Conservation (phyloP, 768 basidiomycete genomes). For the Pisolithus microcarpus region DNA sequence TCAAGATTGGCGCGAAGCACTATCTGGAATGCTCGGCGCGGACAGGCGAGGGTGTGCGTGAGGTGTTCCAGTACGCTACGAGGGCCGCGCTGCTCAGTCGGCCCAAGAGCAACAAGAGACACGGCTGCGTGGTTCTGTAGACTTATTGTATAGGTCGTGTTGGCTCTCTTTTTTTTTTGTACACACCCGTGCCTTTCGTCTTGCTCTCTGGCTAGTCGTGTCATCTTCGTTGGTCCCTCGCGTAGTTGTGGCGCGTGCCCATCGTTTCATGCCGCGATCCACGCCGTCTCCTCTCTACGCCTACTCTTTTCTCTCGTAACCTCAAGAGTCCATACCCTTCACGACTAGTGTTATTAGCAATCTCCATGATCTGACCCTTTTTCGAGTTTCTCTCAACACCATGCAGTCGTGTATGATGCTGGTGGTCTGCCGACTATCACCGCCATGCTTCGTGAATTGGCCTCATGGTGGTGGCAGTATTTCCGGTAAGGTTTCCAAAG, state of each 20-base stretch:
- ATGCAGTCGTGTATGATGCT: neutral
- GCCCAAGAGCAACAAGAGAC: conserved; percentile 38
- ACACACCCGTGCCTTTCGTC: neutral
- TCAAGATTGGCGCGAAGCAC: conserved; percentile 94
- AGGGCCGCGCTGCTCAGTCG: conserved; percentile 78
- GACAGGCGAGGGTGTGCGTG: conserved; percentile 93
- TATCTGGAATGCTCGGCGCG: conserved; percentile 98
- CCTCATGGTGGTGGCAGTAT: too few species aligned
- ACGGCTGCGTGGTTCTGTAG: conserved; percentile 40
- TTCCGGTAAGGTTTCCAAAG: too few species aligned
- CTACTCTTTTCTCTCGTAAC: conserved; percentile 6
- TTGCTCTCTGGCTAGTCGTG: conserved; percentile 10
- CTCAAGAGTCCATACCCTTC: conserved; percentile 31
- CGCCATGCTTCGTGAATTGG: too few species aligned
- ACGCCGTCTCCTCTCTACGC: conserved; percentile 13
- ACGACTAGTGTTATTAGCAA: conserved; percentile 32
- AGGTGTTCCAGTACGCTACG: conserved; percentile 98
- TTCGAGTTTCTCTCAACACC: conserved; percentile 10
- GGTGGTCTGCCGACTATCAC: neutral
- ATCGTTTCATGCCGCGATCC: conserved; percentile 6
- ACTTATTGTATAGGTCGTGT: conserved; percentile 16
- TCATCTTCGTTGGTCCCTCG: neutral
- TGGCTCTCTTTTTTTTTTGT: neutral
- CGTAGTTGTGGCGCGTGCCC: neutral
- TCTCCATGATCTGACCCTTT: conserved; percentile 30